phyloP scores from a whole-genome alignment of 257 asterid species.

The Coffea eugenioides region DNA sequence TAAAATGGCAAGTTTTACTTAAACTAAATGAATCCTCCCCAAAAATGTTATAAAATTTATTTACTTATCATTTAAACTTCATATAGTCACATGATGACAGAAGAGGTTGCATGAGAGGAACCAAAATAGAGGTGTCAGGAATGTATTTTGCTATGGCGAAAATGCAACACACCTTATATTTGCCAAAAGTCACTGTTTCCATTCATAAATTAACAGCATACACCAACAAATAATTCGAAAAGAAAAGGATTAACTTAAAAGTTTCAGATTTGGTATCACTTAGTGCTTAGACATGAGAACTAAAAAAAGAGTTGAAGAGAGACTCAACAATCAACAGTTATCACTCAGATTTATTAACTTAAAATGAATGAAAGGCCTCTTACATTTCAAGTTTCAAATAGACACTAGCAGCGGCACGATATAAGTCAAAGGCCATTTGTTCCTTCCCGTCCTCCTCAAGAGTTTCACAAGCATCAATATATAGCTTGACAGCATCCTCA shows the following conservation, averaged over 20 bases:
- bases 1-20: not conserved
- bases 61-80: not conserved
- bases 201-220: too few species aligned
- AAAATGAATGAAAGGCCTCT: slow-evolving; percentile 24
- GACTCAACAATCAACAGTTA: not conserved
- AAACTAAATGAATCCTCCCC: not conserved
- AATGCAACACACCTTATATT: too few species aligned
- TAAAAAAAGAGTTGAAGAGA: not conserved
- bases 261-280: not conserved
- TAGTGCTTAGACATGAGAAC: not conserved
- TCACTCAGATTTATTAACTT: not conserved
- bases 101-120: not conserved
- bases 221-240: not conserved
- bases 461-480: slow-evolving; percentile 67
- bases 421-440: slow-evolving; percentile 96
- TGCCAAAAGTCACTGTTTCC: too few species aligned
- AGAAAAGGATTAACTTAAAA: not conserved
- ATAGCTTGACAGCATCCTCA: slow-evolving; percentile 81
- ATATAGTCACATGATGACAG: not conserved
- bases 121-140: not conserved
- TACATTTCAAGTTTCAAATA: slow-evolving; percentile 92
- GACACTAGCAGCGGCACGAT: slow-evolving; percentile 78
- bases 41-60: not conserved
- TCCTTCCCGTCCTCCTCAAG: slow-evolving; percentile 98
- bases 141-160: not conserved